phyloP scores from a whole-genome alignment of 495 filamentous ascomycete species.

The Pyronema domesticum region DNA sequence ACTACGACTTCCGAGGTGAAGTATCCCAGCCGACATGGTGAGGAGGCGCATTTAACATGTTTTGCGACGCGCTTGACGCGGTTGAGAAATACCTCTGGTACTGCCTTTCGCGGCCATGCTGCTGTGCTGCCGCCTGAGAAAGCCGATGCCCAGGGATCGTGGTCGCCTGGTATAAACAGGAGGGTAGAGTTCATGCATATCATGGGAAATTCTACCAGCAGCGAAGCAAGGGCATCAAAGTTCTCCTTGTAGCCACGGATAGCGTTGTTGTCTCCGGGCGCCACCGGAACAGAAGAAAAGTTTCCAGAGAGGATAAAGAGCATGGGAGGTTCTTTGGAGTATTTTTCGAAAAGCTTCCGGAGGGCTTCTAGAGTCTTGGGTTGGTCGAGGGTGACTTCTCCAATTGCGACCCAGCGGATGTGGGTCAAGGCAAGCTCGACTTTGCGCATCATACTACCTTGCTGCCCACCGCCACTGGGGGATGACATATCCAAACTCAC shows the following conservation, averaged over 20 bases:
- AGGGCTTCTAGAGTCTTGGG: conserved; percentile 60
- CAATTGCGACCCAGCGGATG: conserved; percentile 51
- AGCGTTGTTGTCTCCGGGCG: conserved; percentile 49
- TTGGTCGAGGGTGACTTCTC: conserved; percentile 71
- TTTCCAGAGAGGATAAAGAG: conserved; percentile 68
- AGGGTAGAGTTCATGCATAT: conserved; percentile 67
- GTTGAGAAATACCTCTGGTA: conserved; percentile 78
- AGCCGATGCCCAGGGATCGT: conserved; percentile 80
- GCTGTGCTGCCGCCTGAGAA: conserved; percentile 70
- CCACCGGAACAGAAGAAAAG: conserved; percentile 56
- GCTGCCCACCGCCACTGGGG: conserved; percentile 53
- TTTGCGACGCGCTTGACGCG: conserved; percentile 56
- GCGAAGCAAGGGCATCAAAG: conserved; percentile 69
- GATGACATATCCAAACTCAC: conserved; percentile 17
- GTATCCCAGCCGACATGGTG: conserved; percentile 59
- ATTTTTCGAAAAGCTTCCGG: conserved; percentile 51
- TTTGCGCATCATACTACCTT: conserved; percentile 65
- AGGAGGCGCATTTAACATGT: conserved; percentile 72
- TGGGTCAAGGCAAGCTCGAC: conserved; percentile 33
- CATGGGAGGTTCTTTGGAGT: conserved; percentile 55
- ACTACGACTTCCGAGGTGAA: conserved; percentile 77
- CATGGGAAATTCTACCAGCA: conserved; percentile 69
- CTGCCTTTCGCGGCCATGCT: conserved; percentile 47
- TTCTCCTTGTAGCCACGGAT: conserved; percentile 89
- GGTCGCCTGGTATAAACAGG: conserved; percentile 85